Conservation (phyloP, 106 monocot genomes). For the Triglochin maritima region DNA sequence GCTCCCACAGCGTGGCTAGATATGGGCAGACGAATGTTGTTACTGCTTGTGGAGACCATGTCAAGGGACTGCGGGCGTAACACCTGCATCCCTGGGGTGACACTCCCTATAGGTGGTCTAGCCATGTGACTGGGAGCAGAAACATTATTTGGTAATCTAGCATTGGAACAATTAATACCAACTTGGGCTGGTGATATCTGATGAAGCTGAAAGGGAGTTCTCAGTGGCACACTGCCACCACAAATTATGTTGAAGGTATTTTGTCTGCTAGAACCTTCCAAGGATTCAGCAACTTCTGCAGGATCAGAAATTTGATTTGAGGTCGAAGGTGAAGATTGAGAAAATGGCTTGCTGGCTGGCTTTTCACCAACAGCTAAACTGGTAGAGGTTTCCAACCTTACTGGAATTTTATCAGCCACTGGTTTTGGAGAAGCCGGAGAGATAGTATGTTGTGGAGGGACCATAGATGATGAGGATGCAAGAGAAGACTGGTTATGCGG, state of each 20-base stretch:
- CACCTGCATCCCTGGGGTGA: slow-evolving; percentile 2
- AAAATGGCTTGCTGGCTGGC: neutral
- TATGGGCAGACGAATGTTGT: no score
- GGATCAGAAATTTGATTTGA: neutral
- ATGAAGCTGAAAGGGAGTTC: slow-evolving; percentile 18
- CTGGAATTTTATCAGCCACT: slow-evolving; percentile 6
- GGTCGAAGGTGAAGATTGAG: slow-evolving; percentile 2
- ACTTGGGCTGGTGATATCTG: slow-evolving; percentile 10
- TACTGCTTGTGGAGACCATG: slow-evolving; percentile 23
- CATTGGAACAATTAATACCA: slow-evolving; percentile 26
- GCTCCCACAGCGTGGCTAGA: no score
- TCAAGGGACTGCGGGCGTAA: slow-evolving; percentile 17
- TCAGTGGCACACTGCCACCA: neutral
- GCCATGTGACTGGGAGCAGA: slow-evolving; percentile 1
- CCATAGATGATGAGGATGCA: slow-evolving; percentile 6
- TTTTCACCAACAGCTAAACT: neutral
- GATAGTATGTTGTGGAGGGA: slow-evolving; percentile 4
- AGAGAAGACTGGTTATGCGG: slow-evolving; percentile 20
- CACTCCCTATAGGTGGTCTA: neutral
- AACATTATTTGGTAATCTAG: slow-evolving; percentile 8
- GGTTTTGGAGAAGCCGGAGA: neutral
- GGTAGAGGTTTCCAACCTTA: slow-evolving; percentile 7
- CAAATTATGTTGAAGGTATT: neutral
- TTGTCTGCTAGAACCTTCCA: slow-evolving; percentile 7
- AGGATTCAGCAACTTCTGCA: neutral